These are phyloP conservation scores for Termitomyces sp. DNA, from an alignment of 768 basidiomycete species.

Conservation along the genomic window DNA sequence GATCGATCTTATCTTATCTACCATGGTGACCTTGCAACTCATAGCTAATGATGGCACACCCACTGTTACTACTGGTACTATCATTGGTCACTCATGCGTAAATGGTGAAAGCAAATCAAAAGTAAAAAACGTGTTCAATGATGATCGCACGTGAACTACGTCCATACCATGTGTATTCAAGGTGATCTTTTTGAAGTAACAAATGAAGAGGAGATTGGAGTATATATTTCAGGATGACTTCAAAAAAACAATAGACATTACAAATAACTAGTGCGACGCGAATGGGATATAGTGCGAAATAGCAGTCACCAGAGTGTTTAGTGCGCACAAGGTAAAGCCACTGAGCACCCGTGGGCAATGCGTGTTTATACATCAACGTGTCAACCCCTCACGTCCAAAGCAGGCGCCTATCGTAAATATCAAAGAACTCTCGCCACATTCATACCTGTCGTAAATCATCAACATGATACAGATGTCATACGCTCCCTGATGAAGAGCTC, in stretches of 20 bases:
- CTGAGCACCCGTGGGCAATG: neutral
- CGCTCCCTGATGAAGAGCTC: neutral
- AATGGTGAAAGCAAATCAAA: neutral
- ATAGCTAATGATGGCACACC: neutral
- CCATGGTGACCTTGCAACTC: no score
- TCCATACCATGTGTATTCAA: neutral
- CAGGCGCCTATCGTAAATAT: neutral
- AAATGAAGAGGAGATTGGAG: neutral
- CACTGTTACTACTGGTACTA: neutral
- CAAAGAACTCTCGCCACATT: neutral
- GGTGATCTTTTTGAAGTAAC: neutral
- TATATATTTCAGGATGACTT: neutral
- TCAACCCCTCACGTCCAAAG: constrained; percentile 4
- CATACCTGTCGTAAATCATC: neutral
- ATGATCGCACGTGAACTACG: neutral
- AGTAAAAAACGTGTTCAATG: neutral
- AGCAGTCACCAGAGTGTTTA: neutral
- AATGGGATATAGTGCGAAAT: neutral
- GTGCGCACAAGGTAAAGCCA: neutral
- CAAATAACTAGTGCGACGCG: neutral
- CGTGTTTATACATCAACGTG: neutral
- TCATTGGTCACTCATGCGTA: neutral
- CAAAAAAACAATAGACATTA: neutral
- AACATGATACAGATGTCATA: neutral
- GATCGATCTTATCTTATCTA: constrained; percentile 2